phyloP scores from a whole-genome alignment of 768 basidiomycete genomes.

The Tulasnella sp. region DNA sequence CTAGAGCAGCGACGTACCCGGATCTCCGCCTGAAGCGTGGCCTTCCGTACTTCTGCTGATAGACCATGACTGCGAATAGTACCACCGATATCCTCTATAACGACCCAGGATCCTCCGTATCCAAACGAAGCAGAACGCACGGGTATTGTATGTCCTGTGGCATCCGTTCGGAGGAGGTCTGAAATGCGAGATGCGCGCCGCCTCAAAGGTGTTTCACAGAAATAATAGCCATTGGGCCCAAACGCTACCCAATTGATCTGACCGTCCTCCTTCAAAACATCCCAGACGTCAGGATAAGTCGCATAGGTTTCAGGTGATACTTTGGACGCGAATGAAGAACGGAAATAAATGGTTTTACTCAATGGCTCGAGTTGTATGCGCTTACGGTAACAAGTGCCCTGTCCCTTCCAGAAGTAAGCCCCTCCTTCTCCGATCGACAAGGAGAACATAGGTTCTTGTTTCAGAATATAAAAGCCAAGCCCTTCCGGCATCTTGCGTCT shows the following conservation, averaged over 20 bases:
- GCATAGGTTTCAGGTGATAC: not conserved
- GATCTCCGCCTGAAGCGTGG: not conserved
- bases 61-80: not conserved
- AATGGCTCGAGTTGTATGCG: no score
- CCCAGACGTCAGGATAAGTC: conserved; percentile 1
- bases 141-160: not conserved
- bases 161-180: not conserved
- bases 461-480: not conserved
- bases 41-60: not conserved
- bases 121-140: not conserved
- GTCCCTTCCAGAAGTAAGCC: not conserved
- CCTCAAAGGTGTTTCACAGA: not conserved
- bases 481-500: not conserved
- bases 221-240: not conserved
- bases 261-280: conserved; percentile 1
- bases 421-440: conserved; percentile 4
- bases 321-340: no score
- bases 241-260: conserved; percentile 4
- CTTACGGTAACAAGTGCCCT: not conserved
- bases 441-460: not conserved
- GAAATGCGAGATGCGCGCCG: not conserved
- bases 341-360: no score
- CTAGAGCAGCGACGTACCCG: not conserved
- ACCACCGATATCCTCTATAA: conserved; percentile 1
- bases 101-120: not conserved